phyloP scores from a whole-genome alignment of 2,329 filamentous ascomycete genomes.

The Graphiopsis chlorocephala region DNA sequence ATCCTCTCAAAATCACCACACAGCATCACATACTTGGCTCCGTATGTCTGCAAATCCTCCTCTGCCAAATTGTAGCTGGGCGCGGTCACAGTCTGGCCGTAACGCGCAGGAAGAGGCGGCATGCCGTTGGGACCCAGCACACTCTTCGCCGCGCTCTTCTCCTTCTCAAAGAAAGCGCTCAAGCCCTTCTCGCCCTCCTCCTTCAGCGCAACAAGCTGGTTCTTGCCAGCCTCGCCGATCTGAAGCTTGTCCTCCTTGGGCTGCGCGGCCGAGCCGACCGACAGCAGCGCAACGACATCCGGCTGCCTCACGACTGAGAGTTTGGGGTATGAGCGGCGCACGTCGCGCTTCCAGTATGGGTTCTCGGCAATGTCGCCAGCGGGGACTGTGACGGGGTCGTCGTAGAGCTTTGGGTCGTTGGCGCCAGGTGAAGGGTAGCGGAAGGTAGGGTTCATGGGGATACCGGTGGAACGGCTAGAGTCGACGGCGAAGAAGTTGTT shows the following conservation, averaged over 20 bases:
- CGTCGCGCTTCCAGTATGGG: conserved; percentile 94
- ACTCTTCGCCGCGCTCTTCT: conserved; percentile 51
- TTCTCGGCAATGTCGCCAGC: conserved; percentile 87
- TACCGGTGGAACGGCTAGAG: conserved; percentile 81
- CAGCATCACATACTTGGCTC: conserved; percentile 35
- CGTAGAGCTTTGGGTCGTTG: conserved; percentile 67
- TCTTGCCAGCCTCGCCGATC: conserved; percentile 69
- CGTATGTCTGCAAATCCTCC: conserved; percentile 71
- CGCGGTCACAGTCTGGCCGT: not conserved
- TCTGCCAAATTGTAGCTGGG: conserved; percentile 63
- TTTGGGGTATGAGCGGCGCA: conserved; percentile 75
- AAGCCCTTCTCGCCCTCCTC: conserved; percentile 72
- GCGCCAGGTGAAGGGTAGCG: conserved; percentile 79
- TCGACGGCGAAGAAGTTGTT: conserved; percentile 78
- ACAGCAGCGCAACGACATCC: conserved; percentile 80
- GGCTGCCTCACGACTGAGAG: conserved; percentile 77
- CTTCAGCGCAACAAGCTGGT: conserved; percentile 72
- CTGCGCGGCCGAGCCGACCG: conserved; percentile 73
- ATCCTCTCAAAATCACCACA: not conserved
- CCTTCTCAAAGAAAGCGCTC: conserved; percentile 69
- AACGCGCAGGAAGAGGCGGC: conserved; percentile 72
- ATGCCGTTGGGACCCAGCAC: conserved; percentile 74
- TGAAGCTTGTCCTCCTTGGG: conserved; percentile 76
- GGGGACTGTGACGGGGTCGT: conserved; percentile 80
- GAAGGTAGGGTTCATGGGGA: conserved; percentile 90